Conservation (phyloP, 352 stramenopile genomes). For the Thraustochytrium striatum region DNA sequence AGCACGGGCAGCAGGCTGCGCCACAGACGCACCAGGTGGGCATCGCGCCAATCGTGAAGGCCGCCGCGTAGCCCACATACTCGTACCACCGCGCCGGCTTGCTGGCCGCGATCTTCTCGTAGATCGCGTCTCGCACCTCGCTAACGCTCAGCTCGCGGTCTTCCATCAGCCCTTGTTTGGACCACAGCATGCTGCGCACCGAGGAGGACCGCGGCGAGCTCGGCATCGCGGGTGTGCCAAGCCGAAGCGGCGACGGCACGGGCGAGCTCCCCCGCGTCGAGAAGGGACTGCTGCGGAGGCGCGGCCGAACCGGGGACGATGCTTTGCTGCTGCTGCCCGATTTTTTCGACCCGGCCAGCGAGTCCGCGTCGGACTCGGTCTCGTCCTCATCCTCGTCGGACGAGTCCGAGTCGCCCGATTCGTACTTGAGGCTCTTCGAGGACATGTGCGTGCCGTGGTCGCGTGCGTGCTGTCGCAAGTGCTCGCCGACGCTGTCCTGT, state of each 20-base stretch:
- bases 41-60: background rate
- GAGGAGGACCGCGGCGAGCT: constrained; percentile 8
- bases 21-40: constrained; percentile 1
- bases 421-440: background rate
- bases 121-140: constrained; percentile 15
- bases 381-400: constrained; percentile 26
- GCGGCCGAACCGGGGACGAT: too few relatives aligned
- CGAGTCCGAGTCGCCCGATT: background rate
- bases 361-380: background rate
- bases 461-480: background rate
- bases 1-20: constrained; percentile 7
- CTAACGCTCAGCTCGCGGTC: background rate
- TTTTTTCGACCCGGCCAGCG: too few relatives aligned
- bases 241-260: too few relatives aligned
- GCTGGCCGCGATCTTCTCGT: background rate
- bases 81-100: background rate
- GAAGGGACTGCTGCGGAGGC: background rate
- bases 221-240: background rate
- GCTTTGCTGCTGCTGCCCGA: too few relatives aligned
- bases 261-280: background rate
- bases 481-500: background rate
- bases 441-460: background rate
- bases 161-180: background rate
- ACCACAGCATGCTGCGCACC: constrained; percentile 34
- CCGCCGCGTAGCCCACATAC: background rate